A percentile compares a stretch with the other conserved stretches of the same genome.
These are phyloP conservation scores for Erucastrum elatum DNA, from an alignment of 345 rosid genomes.

Conservation along the genomic window DNA sequence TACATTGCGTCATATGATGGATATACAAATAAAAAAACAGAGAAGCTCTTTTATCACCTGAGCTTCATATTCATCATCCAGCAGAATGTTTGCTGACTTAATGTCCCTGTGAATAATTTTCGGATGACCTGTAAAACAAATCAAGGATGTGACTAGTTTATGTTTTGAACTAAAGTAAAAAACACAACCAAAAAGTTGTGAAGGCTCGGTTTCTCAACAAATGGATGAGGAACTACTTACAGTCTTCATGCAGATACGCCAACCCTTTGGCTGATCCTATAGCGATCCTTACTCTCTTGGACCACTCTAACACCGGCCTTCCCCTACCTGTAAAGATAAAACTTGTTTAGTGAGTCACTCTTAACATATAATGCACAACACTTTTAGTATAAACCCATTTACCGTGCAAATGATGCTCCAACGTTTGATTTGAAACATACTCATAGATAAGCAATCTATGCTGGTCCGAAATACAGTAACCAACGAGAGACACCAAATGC, in stretches of 20 bases:
- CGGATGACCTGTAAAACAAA: slow-evolving; percentile 66
- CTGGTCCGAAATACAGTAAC: background rate
- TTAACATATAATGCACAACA: background rate
- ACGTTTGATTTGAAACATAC: slow-evolving; percentile 67
- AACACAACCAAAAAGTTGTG: background rate
- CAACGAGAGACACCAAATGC: background rate
- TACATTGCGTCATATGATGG: background rate
- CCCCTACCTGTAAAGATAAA: slow-evolving; percentile 46
- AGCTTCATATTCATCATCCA: slow-evolving; percentile 78
- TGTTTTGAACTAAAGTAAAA: background rate
- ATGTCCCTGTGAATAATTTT: slow-evolving; percentile 51
- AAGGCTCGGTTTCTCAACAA: background rate
- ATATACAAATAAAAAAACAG: background rate
- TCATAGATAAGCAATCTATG: background rate
- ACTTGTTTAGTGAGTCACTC: background rate
- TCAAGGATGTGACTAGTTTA: background rate
- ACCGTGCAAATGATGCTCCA: slow-evolving; percentile 93
- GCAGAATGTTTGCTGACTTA: slow-evolving; percentile 72
- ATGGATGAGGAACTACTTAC: slow-evolving; percentile 48
- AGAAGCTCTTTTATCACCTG: slow-evolving; percentile 51
- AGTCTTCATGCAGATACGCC: slow-evolving; percentile 95
- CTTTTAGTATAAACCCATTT: slow-evolving; percentile 10
- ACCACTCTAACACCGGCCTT: slow-evolving; percentile 68
- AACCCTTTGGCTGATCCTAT: slow-evolving; percentile 97
- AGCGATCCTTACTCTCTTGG: slow-evolving; percentile 75